phyloP scores from a whole-genome alignment of 192 early-diverging fungal species.

The Coemansia sp. region DNA sequence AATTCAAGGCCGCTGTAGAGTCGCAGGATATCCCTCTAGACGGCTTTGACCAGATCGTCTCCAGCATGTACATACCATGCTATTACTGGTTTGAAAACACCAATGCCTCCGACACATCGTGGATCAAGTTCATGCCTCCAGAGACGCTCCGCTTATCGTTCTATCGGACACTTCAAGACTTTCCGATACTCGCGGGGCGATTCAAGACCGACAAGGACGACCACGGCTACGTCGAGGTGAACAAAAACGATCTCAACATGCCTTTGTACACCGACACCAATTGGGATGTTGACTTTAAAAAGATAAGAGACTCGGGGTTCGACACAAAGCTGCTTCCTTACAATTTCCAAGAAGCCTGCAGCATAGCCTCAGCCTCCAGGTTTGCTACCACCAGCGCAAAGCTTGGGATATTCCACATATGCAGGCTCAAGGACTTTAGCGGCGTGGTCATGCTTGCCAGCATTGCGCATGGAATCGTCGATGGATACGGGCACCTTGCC shows the following conservation, averaged over 20 bases:
- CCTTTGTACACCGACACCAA: constrained; percentile 23
- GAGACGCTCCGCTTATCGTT: constrained; percentile 13
- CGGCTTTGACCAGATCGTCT: constrained; percentile 12
- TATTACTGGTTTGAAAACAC: constrained; percentile 21
- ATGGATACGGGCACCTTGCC: constrained; percentile 14
- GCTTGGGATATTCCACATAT: background rate
- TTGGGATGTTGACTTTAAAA: constrained; percentile 6
- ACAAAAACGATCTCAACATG: constrained; percentile 24
- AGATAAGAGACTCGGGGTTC: constrained; percentile 6
- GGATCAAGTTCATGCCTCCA: constrained; percentile 22
- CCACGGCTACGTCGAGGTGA: background rate
- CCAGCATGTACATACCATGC: constrained; percentile 12
- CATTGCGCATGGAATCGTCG: constrained; percentile 18
- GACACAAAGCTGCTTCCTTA: constrained; percentile 11
- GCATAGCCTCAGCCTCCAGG: background rate
- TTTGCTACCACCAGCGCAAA: background rate
- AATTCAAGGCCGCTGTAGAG: background rate
- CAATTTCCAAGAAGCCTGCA: background rate
- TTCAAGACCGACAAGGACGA: background rate
- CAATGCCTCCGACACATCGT: background rate
- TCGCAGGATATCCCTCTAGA: constrained; percentile 10
- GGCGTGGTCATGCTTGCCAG: constrained; percentile 26
- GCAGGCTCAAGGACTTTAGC: constrained; percentile 23
- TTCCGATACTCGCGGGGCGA: constrained; percentile 10
- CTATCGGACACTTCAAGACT: constrained; percentile 12